Conservation (phyloP, 2,329 filamentous ascomycete genomes). For the Fusarium falciforme region DNA sequence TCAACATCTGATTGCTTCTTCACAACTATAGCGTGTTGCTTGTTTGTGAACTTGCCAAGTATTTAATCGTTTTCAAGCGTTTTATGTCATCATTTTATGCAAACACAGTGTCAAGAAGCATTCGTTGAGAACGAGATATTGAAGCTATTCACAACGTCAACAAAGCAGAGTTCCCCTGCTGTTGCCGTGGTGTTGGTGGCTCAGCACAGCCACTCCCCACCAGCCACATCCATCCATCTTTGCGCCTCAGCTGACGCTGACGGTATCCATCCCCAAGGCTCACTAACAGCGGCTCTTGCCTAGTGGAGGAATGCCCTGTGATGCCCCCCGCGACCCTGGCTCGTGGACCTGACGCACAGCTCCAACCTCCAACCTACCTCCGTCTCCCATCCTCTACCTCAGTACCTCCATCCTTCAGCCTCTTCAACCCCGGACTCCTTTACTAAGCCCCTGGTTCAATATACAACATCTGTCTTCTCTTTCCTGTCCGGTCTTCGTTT, state of each 20-base stretch:
- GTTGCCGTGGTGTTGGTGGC: neutral
- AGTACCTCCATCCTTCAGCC: conserved; percentile 23
- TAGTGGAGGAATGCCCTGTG: conserved; percentile 31
- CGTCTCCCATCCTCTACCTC: conserved; percentile 19
- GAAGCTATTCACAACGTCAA: neutral
- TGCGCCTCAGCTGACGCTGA: neutral
- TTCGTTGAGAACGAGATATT: neutral
- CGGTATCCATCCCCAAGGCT: neutral
- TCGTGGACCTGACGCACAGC: conserved; percentile 27
- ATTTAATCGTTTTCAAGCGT: neutral
- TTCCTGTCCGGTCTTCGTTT: neutral
- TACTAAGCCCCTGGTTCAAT: conserved; percentile 7
- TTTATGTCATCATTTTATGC: neutral
- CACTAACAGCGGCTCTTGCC: conserved; percentile 26
- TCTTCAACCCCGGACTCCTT: conserved; percentile 18
- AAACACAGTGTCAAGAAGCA: neutral
- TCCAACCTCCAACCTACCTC: conserved; percentile 17
- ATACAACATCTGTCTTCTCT: neutral
- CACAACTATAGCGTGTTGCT: neutral
- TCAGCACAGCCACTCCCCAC: neutral
- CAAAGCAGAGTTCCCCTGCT: neutral
- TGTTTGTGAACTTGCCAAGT: neutral
- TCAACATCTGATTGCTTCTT: neutral
- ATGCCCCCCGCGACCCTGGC: conserved; percentile 26
- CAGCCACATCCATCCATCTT: neutral